Evolutionary conservation across 2,329 filamentous ascomycete species (phyloP), one percentile per base, ranked within the genome.

Genomic region (Paraphoma chrysanthemicola): DNA sequence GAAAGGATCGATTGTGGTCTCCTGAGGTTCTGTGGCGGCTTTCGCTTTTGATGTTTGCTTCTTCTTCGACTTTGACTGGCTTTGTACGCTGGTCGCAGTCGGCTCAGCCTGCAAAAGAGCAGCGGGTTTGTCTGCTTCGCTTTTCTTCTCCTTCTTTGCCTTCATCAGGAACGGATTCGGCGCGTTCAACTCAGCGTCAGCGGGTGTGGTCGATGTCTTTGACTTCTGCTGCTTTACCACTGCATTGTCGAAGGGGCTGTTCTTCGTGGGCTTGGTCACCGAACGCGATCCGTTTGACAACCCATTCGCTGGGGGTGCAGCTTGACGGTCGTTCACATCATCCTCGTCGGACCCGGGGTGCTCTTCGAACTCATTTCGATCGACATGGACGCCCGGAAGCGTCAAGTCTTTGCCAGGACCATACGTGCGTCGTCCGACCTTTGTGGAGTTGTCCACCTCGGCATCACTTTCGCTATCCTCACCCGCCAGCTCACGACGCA

Each of bases 401-500:
- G 59, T 59, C 29, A 69, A 69, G 49, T 66, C 79, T 18, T 65
- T 62, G 38, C 70, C 72, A n/a, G 83, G 85, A 23, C 90, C 90
- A 67, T 88, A 94, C 48, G 84, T 85, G 60, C 87, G 84, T 59
- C 94, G 88, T 11, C 93, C 93, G 48, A 89, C 79, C 57, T 89
- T 82, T 3, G 79, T 77, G 46, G 84, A 83, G 33, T 86, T 85
- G 43, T 82, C 80, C 6, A 80, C 79, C 17, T 78, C 78, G n/a
- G 81, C 80, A 77, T 63, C 82, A 64, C 75, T 69, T 4, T 61
- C 57, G 5, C 87, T 88, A 29, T 88, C 88, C 42, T 85, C 85
- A 2, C 83, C 83, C 48, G 82, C 82, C 18, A 97, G 81, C 46
- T 94, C 90, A 53, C 87, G 86, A 47, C 88, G 85, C 47, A 97